Evolutionary conservation across 2,329 filamentous ascomycete genomes (phyloP).

Genomic region (Mycosphaerella arachidis): DNA sequence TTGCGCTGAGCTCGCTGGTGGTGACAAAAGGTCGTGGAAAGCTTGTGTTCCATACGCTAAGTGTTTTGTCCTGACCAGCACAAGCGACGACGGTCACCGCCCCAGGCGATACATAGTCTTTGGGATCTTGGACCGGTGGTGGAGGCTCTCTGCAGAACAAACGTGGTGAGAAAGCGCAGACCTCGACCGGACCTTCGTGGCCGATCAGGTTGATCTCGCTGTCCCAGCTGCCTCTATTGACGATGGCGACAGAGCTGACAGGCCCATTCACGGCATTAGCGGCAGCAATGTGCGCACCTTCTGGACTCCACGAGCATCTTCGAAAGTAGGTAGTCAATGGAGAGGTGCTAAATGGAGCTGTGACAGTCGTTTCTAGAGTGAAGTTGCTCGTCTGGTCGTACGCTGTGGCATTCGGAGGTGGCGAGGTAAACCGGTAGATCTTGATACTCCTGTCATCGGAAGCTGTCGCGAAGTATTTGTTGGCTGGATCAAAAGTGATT

Average conservation of each 20-base stretch:
- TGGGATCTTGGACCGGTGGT: constrained; percentile 46
- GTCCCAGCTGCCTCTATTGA: constrained; percentile 88
- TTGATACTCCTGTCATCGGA: constrained; percentile 96
- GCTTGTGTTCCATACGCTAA: constrained; percentile 97
- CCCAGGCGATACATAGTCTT: constrained; percentile 39
- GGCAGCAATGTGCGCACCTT: constrained; percentile 93
- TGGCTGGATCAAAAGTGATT: constrained; percentile 95
- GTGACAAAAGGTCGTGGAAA: constrained; percentile 88
- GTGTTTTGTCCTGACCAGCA: constrained; percentile 90
- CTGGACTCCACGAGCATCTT: constrained; percentile 94
- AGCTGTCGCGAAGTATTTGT: constrained; percentile 98
- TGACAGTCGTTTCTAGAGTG: constrained; percentile 86
- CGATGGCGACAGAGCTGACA: constrained; percentile 93
- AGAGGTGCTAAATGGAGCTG: constrained; percentile 79
- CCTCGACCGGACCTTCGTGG: constrained; percentile 93
- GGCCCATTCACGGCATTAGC: constrained; percentile 96
- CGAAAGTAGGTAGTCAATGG: constrained; percentile 96
- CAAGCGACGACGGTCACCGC: constrained; percentile 92
- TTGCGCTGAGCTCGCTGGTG: constrained; percentile 78
- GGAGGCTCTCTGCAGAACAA: constrained; percentile 72
- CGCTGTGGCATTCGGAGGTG: constrained; percentile 82
- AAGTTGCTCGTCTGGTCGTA: constrained; percentile 98
- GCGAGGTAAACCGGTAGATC: constrained; percentile 90
- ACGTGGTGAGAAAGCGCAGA: constrained; percentile 92
- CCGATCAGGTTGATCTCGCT: constrained; percentile 96